A percentile compares a stretch with the other conserved stretches of the same genome.
These are phyloP conservation scores for Podospora australis DNA, from an alignment of 495 filamentous ascomycete genomes.

Conservation along the genomic window DNA sequence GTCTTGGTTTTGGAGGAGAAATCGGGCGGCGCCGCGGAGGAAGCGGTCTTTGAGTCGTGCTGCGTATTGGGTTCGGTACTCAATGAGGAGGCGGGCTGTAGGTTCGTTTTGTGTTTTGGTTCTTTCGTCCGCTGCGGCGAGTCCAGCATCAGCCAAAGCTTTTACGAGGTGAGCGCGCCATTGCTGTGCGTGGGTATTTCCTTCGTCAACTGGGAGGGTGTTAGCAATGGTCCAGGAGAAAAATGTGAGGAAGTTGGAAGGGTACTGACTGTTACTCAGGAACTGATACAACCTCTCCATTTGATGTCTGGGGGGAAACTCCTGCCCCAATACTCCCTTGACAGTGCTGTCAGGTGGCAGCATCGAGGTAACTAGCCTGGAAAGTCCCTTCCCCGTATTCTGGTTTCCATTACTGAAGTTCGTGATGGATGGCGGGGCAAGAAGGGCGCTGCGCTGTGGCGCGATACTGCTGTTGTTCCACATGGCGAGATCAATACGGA, in stretches of 20 bases:
- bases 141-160: not conserved
- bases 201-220: not conserved
- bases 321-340: not conserved
- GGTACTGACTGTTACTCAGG: constrained; percentile 6
- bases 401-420: too few relatives aligned
- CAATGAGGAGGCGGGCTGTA: constrained; percentile 7
- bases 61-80: constrained; percentile 9
- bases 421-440: constrained; percentile 1
- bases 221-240: too few relatives aligned
- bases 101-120: not conserved
- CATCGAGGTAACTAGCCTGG: constrained; percentile 1
- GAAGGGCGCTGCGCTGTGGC: not conserved
- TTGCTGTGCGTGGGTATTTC: not conserved
- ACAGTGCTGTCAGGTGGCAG: not conserved
- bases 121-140: not conserved
- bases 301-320: constrained; percentile 4
- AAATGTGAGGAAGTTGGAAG: not conserved
- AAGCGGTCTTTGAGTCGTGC: constrained; percentile 14
- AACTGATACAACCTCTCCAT: constrained; percentile 14
- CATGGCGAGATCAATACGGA: constrained; percentile 13
- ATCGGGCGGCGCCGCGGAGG: constrained; percentile 10
- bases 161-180: not conserved
- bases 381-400: too few relatives aligned
- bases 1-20: constrained; percentile 16
- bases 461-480: constrained; percentile 11